Evolutionary conservation across 352 stramenopile genomes (phyloP).

Genomic region (Phytophthora kernoviae): DNA sequence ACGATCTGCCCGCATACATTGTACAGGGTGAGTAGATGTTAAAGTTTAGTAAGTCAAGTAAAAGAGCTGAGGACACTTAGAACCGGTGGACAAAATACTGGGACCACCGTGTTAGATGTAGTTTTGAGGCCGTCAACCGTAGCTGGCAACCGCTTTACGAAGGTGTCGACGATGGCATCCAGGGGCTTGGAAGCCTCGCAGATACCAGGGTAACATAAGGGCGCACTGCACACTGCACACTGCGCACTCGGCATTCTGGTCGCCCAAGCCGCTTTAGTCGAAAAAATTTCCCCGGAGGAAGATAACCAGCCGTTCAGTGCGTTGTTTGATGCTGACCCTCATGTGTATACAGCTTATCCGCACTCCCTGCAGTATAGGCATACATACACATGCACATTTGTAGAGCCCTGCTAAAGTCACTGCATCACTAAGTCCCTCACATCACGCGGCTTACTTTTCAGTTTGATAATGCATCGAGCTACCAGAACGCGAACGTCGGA

Average conservation of each 20-base stretch:
- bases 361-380: too few relatives aligned
- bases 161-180: neutral
- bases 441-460: neutral
- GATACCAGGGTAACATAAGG: neutral
- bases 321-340: too few relatives aligned
- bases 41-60: too few relatives aligned
- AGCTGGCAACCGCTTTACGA: neutral
- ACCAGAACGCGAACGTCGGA: neutral
- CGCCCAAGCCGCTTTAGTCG: neutral
- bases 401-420: too few relatives aligned
- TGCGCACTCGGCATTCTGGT: neutral
- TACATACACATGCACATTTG: too few relatives aligned
- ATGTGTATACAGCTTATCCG: too few relatives aligned
- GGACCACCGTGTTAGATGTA: slow-evolving; percentile 40
- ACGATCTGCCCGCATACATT: neutral
- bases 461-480: neutral
- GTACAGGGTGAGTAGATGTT: too few relatives aligned
- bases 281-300: neutral
- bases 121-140: neutral
- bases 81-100: slow-evolving; percentile 25
- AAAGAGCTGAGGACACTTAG: slow-evolving; percentile 14
- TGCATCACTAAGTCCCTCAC: too few relatives aligned
- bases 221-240: neutral
- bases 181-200: neutral
- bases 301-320: neutral